These are phyloP conservation scores for Tolypocladium guangdongense DNA, from an alignment of 2,329 filamentous ascomycete genomes.

Conservation along the genomic window DNA sequence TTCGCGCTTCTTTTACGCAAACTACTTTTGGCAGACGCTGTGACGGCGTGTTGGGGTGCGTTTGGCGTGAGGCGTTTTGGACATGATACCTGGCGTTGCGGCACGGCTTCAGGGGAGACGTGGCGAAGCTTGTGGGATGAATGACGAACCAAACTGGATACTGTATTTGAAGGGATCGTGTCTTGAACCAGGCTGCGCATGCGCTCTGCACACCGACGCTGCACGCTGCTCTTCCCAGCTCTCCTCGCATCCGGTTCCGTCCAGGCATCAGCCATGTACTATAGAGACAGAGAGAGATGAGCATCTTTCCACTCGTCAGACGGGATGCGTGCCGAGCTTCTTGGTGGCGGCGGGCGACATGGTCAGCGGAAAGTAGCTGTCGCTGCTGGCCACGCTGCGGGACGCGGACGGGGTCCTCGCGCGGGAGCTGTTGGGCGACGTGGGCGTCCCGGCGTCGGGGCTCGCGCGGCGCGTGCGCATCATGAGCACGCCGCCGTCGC, in stretches of 20 bases:
- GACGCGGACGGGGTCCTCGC: conserved; percentile 35
- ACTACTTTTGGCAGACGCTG: conserved; percentile 90
- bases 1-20: conserved; percentile 82
- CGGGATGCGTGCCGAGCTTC: conserved; percentile 6
- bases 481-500: conserved; percentile 30
- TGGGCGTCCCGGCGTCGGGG: conserved; percentile 16
- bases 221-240: not conserved
- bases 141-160: not conserved
- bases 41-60: too few species aligned
- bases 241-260: not conserved
- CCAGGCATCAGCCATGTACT: not conserved
- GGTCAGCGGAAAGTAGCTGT: conserved; percentile 31
- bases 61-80: not conserved
- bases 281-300: too few species aligned
- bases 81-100: not conserved
- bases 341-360: conserved; percentile 21
- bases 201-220: not conserved
- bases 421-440: conserved; percentile 36
- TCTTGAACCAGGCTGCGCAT: not conserved
- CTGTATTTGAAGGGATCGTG: not conserved
- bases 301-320: too few species aligned
- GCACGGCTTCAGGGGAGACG: not conserved
- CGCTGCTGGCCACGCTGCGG: conserved; percentile 18
- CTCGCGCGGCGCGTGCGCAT: conserved; percentile 29
- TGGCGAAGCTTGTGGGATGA: not conserved